These are phyloP conservation scores for Chaetomium sp. DNA, from an alignment of 2,329 filamentous ascomycete genomes.

Conservation along the genomic window DNA sequence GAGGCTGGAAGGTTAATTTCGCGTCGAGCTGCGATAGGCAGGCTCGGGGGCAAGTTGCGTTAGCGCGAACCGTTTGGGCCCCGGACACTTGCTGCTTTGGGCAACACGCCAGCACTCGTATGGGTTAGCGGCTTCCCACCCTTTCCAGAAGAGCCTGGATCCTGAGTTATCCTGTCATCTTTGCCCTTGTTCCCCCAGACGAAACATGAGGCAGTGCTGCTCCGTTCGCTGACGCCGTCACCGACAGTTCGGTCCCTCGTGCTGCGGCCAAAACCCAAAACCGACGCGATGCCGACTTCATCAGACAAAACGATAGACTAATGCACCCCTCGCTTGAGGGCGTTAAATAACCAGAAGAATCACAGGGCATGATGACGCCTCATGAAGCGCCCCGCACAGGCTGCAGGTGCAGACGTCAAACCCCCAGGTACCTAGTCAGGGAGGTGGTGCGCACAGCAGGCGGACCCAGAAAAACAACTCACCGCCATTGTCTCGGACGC, in stretches of 20 bases:
- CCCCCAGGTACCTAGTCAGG: too few relatives aligned
- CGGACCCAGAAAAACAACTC: conserved; percentile 20
- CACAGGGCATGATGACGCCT: conserved; percentile 15
- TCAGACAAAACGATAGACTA: background rate
- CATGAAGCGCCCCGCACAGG: conserved; percentile 20
- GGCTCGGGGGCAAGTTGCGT: conserved; percentile 21
- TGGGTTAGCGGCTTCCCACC: conserved; percentile 7
- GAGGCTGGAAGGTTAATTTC: conserved; percentile 34
- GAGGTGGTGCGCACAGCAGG: conserved; percentile 5
- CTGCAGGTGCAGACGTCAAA: conserved; percentile 25
- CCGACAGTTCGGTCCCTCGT: conserved; percentile 19
- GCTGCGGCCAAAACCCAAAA: conserved; percentile 18
- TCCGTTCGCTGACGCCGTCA: background rate
- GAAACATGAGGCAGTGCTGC: conserved; percentile 13
- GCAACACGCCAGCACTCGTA: background rate
- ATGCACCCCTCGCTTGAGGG: conserved; percentile 14
- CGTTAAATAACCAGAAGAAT: background rate
- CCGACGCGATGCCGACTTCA: background rate
- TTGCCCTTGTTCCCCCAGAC: background rate
- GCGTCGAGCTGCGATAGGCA: conserved; percentile 31
- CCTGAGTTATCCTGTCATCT: conserved; percentile 13
- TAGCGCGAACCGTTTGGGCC: conserved; percentile 18
- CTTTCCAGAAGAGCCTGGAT: conserved; percentile 11
- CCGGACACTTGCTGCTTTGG: conserved; percentile 16
- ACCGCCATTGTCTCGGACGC: conserved; percentile 18